A percentile compares a stretch with the other conserved stretches of the same genome.
Evolutionary conservation across 306 rosid genomes (phyloP).

Genomic region (Fagus crenata): DNA sequence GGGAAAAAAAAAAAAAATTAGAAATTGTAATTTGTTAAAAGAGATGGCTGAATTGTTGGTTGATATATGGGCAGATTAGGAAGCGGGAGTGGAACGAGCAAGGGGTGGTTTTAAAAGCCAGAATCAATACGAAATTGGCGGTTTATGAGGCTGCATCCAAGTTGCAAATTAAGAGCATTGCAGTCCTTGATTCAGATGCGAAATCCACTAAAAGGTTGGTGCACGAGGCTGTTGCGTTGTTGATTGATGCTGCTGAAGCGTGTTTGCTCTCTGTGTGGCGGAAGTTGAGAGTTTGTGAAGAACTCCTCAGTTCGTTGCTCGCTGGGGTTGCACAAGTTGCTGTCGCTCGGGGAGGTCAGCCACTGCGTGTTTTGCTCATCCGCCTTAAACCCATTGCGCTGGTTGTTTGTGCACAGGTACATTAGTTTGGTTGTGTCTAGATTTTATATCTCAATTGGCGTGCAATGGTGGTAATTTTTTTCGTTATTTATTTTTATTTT

Average conservation of each 20-base stretch:
- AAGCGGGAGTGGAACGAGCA: conserved; percentile 96
- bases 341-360: conserved; percentile 84
- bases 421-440: conserved; percentile 20
- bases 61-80: conserved; percentile 65
- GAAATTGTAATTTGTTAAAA: conserved; percentile 20
- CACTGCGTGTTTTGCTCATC: conserved; percentile 87
- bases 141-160: conserved; percentile 76
- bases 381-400: conserved; percentile 89
- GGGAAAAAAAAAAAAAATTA: background rate
- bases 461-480: conserved; percentile 18
- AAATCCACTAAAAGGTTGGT: conserved; percentile 80
- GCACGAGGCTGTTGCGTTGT: conserved; percentile 82
- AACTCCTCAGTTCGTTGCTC: conserved; percentile 79
- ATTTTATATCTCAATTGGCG: conserved; percentile 13
- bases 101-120: conserved; percentile 74
- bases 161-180: conserved; percentile 63
- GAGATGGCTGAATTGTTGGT: conserved; percentile 26
- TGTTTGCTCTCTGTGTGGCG: conserved; percentile 95
- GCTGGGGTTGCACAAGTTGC: conserved; percentile 82
- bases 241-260: conserved; percentile 95
- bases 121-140: conserved; percentile 78
- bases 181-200: conserved; percentile 69
- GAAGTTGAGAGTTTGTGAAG: conserved; percentile 83
- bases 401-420: conserved; percentile 90
- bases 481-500: conserved; percentile 14